Percentiles rank a stretch among this genome's conserved stretches.
phyloP scores from a whole-genome alignment of 164 flowering plant genomes.

The Paratinospora sagittata region DNA sequence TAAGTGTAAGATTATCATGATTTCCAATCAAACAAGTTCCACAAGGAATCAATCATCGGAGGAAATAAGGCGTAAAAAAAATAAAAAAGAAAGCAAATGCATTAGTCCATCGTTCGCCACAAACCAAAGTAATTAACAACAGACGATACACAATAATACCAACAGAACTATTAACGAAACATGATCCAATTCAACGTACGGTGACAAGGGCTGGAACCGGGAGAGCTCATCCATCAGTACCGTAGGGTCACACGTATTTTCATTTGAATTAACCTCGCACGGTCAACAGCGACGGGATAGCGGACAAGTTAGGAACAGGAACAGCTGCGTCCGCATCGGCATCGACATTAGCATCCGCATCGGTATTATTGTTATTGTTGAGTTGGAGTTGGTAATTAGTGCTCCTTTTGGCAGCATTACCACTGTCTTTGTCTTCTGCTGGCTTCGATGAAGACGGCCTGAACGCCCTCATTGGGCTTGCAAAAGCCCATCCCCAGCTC shows the following conservation, averaged over 20 bases:
- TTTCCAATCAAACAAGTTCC: too few species aligned
- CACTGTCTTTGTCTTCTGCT: neutral
- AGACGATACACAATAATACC: neutral
- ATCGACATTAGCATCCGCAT: too few species aligned
- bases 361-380: neutral
- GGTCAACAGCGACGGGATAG: slow-evolving; percentile 11
- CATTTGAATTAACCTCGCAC: neutral
- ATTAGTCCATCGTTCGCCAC: neutral
- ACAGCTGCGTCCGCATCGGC: neutral
- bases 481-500: slow-evolving; percentile 93
- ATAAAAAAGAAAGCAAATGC: neutral
- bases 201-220: too few species aligned
- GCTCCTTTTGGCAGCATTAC: neutral
- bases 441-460: slow-evolving; percentile 26
- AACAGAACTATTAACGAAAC: neutral
- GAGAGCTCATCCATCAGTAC: neutral
- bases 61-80: too few species aligned
- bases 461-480: slow-evolving; percentile 87
- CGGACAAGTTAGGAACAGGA: neutral
- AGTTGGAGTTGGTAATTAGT: neutral
- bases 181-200: neutral
- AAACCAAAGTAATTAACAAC: too few species aligned
- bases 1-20: too few species aligned
- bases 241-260: too few species aligned
- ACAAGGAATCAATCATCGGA: too few species aligned